Base-by-base conservation (phyloP, 345 rosid species). In the Brassica nigra region DNA sequence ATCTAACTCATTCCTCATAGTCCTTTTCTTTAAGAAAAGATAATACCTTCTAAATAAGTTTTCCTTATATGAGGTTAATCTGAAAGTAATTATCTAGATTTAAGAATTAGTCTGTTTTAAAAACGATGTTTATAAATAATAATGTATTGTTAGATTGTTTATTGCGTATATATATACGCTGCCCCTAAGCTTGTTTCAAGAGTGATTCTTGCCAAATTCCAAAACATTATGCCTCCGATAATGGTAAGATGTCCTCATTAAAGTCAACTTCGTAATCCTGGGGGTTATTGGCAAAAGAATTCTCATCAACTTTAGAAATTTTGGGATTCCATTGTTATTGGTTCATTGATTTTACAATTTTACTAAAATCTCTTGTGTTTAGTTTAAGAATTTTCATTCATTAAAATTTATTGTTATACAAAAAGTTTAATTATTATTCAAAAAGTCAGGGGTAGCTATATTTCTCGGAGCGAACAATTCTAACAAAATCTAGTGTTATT, bases 1-100 rank as follows among this genome's bases (percentile, higher is more conserved):
- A 75, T 27, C 16, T 79, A 68, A 62, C 77, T 23, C 80, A 82
- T 63, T 73, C 82, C 52, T 85, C 85, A 11, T 61, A 73, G 44
- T 68, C 6, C 39, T 61, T 30, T 76, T 14, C 30, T 16, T 18
- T 52, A 1, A 5, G 49, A 65, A 36, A 29, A 12, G 2, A 54
- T 23, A 34, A 6, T 54, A 6, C 27, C 61, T 61, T 68, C 9
- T 37, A 30, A 42, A 75, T 66, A 23, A 54, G 58, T 30, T 30
- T 30, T 20, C 36, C 36, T 31, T 31, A 52, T 52, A 33, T 31
- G 61, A 9, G 61, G 61, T 16, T 54, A 7, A 16, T 54, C 4
- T 54, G 61, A 16, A 54, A 54, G 61, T 54, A 16, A 54, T 54
- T 54, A 54, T 54, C 61, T 52, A n/a, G 20, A 52, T 52, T 15